These are phyloP conservation scores for Apocynum venetum DNA, from an alignment of 257 asterid species.

Conservation along the genomic window DNA sequence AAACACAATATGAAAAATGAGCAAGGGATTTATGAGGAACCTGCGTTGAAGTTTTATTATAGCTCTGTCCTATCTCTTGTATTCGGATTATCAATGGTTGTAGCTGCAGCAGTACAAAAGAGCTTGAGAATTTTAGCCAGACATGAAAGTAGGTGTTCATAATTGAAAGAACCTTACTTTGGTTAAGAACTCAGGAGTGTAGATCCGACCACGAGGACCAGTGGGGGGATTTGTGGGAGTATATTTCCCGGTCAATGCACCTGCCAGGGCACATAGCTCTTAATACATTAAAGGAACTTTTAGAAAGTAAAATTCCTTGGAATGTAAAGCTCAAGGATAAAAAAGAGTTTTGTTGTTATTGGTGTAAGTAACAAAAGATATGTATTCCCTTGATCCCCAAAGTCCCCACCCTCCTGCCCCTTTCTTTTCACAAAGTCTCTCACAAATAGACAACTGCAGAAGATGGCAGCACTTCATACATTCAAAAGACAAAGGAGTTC, in stretches of 20 bases:
- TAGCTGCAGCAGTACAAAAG: constrained; percentile 48
- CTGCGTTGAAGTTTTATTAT: constrained; percentile 77
- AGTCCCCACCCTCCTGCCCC: background rate
- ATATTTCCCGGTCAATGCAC: constrained; percentile 89
- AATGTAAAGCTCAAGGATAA: constrained; percentile 2
- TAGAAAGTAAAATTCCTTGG: background rate
- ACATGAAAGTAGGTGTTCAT: background rate
- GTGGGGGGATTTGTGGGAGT: constrained; percentile 74
- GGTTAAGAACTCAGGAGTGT: constrained; percentile 69
- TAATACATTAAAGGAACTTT: background rate
- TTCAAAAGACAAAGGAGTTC: background rate
- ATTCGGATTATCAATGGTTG: constrained; percentile 72
- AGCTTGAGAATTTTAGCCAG: constrained; percentile 7
- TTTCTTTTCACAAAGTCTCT: background rate
- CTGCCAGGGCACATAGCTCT: constrained; percentile 34
- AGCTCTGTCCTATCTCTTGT: constrained; percentile 71
- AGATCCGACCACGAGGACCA: constrained; percentile 84
- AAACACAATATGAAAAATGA: background rate
- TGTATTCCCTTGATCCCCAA: background rate
- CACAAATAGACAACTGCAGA: background rate
- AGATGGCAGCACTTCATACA: background rate
- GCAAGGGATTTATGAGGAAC: constrained; percentile 23
- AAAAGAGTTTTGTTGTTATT: background rate
- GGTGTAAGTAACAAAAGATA: background rate
- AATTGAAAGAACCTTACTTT: constrained; percentile 36